Conservation (phyloP, 495 filamentous ascomycete genomes). For the Neohortaea acidophila region DNA sequence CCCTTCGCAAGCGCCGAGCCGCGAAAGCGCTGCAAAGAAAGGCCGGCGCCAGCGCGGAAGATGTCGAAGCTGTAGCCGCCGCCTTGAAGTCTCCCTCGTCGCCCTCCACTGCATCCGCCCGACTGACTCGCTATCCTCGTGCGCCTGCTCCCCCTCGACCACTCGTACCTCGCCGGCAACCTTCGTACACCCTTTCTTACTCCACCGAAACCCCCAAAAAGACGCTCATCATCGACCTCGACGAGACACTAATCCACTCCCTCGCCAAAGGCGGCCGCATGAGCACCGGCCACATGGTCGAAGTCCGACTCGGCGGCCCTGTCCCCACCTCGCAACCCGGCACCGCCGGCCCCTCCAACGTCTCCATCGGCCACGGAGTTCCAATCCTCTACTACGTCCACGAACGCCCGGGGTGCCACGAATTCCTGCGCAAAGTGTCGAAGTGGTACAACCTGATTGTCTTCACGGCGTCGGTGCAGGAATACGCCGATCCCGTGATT, state of each 20-base stretch:
- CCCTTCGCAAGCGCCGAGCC: slow-evolving; percentile 43
- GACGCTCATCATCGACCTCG: slow-evolving; percentile 86
- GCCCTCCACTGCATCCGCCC: slow-evolving; percentile 50
- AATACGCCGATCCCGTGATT: slow-evolving; percentile 97
- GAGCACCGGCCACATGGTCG: slow-evolving; percentile 96
- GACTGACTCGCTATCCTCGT: slow-evolving; percentile 73
- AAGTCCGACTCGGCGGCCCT: slow-evolving; percentile 57
- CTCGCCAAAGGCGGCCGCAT: slow-evolving; percentile 91
- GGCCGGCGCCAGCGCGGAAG: slow-evolving; percentile 2
- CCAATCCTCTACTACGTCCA: slow-evolving; percentile 98
- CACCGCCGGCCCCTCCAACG: neutral
- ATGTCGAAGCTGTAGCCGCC: slow-evolving; percentile 29
- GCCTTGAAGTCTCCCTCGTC: slow-evolving; percentile 72
- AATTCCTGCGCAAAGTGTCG: slow-evolving; percentile 76
- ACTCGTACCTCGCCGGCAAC: slow-evolving; percentile 68
- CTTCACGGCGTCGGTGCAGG: slow-evolving; percentile 94
- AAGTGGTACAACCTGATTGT: slow-evolving; percentile 98
- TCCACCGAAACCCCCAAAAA: slow-evolving; percentile 46
- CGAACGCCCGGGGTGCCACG: slow-evolving; percentile 91
- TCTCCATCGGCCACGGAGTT: slow-evolving; percentile 59
- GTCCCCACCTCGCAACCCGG: slow-evolving; percentile 11
- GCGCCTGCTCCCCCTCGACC: slow-evolving; percentile 78
- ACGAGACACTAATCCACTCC: slow-evolving; percentile 95
- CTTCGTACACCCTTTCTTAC: slow-evolving; percentile 50
- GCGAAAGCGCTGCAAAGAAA: slow-evolving; percentile 23